Conservation (phyloP, 73 alveolate genomes). For the Paramecium sonneborni region DNA sequence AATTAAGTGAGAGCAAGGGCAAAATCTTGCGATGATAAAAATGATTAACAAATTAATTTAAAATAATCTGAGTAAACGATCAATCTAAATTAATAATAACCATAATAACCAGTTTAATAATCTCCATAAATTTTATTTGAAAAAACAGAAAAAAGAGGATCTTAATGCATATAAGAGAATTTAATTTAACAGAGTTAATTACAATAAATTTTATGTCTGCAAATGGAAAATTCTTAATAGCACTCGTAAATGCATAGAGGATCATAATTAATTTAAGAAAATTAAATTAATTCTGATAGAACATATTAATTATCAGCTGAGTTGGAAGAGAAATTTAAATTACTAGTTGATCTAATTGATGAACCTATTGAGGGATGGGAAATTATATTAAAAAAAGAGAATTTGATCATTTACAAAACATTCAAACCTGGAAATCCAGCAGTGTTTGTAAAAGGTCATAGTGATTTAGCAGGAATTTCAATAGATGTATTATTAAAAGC, state of each 20-base stretch:
- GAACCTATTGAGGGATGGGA: conserved; percentile 41
- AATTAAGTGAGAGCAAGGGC: conserved; percentile 2
- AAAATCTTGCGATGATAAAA: conserved; percentile 28
- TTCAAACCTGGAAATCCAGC: conserved; percentile 60
- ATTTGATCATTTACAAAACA: conserved; percentile 11
- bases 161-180: not conserved
- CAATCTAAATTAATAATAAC: not conserved
- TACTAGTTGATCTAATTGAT: not conserved
- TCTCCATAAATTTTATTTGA: not conserved
- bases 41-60: not conserved
- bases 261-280: not conserved
- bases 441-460: conserved; percentile 7
- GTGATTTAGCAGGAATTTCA: not conserved
- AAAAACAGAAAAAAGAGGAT: not conserved
- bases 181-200: not conserved
- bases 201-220: not conserved
- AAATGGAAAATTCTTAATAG: not conserved
- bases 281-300: conserved; percentile 2
- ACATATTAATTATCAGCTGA: conserved; percentile 13
- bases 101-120: not conserved
- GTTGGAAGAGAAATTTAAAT: not conserved
- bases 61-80: not conserved
- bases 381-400: conserved; percentile 10
- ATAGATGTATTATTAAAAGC: conserved; percentile 51
- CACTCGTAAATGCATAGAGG: not conserved